Evolutionary conservation across 202 grass and related monocot genomes (phyloP).

Genomic region (Tripidium arundinaceum): DNA sequence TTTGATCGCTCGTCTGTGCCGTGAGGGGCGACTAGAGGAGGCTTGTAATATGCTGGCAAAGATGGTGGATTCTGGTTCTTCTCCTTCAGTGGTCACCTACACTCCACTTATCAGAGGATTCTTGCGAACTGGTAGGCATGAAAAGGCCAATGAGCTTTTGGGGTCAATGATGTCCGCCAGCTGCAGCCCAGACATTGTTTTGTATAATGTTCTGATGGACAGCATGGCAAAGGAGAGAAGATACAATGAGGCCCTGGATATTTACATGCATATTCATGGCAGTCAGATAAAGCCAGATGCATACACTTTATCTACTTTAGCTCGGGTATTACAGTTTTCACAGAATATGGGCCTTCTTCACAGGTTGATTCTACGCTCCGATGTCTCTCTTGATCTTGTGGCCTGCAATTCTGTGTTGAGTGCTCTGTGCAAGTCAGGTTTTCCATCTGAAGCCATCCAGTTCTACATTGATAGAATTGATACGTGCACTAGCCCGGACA

Average conservation of each 20-base stretch:
- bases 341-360: conserved; percentile 47
- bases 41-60: conserved; percentile 48
- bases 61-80: conserved; percentile 50
- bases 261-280: conserved; percentile 46
- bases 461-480: conserved; percentile 57
- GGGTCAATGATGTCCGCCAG: conserved; percentile 47
- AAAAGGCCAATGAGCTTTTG: conserved; percentile 38
- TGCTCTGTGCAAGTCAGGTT: conserved; percentile 71
- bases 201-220: conserved; percentile 88
- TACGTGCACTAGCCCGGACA: conserved; percentile 53
- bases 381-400: conserved; percentile 65
- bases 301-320: conserved; percentile 70
- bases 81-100: conserved; percentile 66
- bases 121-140: conserved; percentile 53
- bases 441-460: conserved; percentile 56
- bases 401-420: conserved; percentile 68
- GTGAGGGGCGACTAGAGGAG: conserved; percentile 39
- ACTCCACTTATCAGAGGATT: conserved; percentile 63
- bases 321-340: conserved; percentile 45
- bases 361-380: conserved; percentile 35
- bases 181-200: conserved; percentile 69
- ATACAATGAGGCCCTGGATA: conserved; percentile 52
- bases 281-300: conserved; percentile 62
- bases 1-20: conserved; percentile 60
- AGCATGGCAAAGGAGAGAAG: conserved; percentile 61